A percentile compares a stretch with the other conserved stretches of the same genome.
phyloP scores from a whole-genome alignment of 1,139 yeast genomes.

The Kodamaea ohmeri region DNA sequence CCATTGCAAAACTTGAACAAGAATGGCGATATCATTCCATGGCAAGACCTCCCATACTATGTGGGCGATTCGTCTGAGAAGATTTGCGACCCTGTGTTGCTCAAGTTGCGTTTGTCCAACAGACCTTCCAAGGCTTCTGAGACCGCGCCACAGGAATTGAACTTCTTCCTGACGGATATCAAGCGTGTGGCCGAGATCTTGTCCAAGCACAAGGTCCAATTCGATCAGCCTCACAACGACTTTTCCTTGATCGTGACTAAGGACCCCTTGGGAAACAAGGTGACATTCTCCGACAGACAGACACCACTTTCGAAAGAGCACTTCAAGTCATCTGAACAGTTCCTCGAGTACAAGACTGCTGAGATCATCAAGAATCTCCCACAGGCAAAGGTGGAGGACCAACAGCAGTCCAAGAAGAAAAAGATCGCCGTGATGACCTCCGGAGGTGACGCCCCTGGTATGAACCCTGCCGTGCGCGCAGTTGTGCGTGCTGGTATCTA shows the following conservation, averaged over 20 bases:
- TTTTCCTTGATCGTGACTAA: slow-evolving; percentile 20
- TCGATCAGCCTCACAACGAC: slow-evolving; percentile 10
- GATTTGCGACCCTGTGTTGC: slow-evolving; percentile 32
- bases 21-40: slow-evolving; percentile 51
- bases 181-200: slow-evolving; percentile 36
- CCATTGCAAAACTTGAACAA: slow-evolving; percentile 53
- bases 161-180: slow-evolving; percentile 54
- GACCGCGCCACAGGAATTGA: slow-evolving; percentile 31
- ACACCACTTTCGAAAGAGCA: slow-evolving; percentile 28
- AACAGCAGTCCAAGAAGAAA: slow-evolving; percentile 21
- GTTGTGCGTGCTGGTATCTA: slow-evolving; percentile 73
- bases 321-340: slow-evolving; percentile 32
- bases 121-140: background rate
- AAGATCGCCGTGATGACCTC: slow-evolving; percentile 84
- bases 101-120: slow-evolving; percentile 58
- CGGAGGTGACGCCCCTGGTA: slow-evolving; percentile 87
- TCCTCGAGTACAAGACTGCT: slow-evolving; percentile 18
- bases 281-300: slow-evolving; percentile 43
- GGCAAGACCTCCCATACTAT: slow-evolving; percentile 55
- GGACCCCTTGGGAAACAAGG: slow-evolving; percentile 59
- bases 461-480: slow-evolving; percentile 81
- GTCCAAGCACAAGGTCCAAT: slow-evolving; percentile 20
- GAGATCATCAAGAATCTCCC: slow-evolving; percentile 17
- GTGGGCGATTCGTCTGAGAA: slow-evolving; percentile 46
- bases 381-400: slow-evolving; percentile 14